Percentiles rank a stretch among this genome's conserved stretches.
These are phyloP conservation scores for Trifolium fragiferum DNA, from an alignment of 306 rosid species.

Conservation along the genomic window DNA sequence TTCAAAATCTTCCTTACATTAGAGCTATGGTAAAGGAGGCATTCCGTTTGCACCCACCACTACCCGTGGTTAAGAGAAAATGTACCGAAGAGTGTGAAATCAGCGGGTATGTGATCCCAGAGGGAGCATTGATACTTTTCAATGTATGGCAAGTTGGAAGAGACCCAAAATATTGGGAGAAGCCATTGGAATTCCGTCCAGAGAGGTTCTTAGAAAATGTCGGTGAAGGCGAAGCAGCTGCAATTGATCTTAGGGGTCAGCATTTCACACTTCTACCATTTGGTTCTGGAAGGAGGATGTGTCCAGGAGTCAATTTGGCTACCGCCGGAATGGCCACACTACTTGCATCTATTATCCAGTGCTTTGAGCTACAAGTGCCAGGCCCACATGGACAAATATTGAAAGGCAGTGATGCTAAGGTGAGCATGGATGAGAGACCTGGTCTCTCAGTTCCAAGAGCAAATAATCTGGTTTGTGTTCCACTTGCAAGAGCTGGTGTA, in stretches of 20 bases:
- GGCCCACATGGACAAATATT: slow-evolving; percentile 27
- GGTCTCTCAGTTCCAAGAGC: slow-evolving; percentile 53
- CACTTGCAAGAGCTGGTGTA: no score
- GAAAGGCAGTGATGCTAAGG: slow-evolving; percentile 24
- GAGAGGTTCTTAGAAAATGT: slow-evolving; percentile 42
- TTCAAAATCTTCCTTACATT: no score
- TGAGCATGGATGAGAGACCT: slow-evolving; percentile 47
- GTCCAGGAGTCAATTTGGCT: slow-evolving; percentile 55
- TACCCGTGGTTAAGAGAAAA: slow-evolving; percentile 48
- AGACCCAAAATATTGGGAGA: slow-evolving; percentile 56
- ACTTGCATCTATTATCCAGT: no score
- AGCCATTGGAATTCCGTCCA: slow-evolving; percentile 48
- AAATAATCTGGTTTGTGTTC: slow-evolving; percentile 42
- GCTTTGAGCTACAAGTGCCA: slow-evolving; percentile 26
- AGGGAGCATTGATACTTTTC: slow-evolving; percentile 43
- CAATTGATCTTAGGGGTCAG: slow-evolving; percentile 45
- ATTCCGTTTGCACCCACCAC: neutral
- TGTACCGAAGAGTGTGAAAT: slow-evolving; percentile 47
- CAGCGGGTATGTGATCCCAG: slow-evolving; percentile 45
- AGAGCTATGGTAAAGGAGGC: no score
- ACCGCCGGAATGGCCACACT: slow-evolving; percentile 47
- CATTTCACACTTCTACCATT: slow-evolving; percentile 55
- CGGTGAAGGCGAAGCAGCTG: neutral
- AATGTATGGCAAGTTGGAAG: slow-evolving; percentile 62
- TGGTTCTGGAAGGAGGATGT: slow-evolving; percentile 66